A percentile compares a stretch with the other conserved stretches of the same genome.
phyloP scores from a whole-genome alignment of 148 eudicot species.

The Salicornia ramosissima region DNA sequence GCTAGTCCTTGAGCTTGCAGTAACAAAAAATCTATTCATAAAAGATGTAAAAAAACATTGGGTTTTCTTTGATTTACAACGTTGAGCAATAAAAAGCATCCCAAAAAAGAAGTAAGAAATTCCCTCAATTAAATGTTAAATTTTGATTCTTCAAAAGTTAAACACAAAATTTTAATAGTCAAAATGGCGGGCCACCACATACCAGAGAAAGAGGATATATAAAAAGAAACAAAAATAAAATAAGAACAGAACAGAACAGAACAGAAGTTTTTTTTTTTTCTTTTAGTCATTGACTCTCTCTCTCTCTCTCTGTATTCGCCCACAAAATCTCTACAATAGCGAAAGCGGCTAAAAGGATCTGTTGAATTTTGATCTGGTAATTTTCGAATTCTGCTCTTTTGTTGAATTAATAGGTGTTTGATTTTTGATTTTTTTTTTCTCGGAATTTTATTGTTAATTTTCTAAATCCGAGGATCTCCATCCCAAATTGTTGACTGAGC shows the following conservation, averaged over 20 bases:
- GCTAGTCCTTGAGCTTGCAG: not conserved
- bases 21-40: slow-evolving; percentile 1
- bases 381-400: not conserved
- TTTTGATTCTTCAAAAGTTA: no score
- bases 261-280: not conserved
- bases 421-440: not conserved
- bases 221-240: no score
- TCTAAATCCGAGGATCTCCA: not conserved
- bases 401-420: not conserved
- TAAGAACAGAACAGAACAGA: no score
- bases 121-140: not conserved
- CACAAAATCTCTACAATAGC: not conserved
- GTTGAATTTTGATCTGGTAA: slow-evolving; percentile 7
- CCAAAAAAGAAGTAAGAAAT: not conserved
- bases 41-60: not conserved
- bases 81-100: slow-evolving; percentile 7
- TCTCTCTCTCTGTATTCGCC: not conserved
- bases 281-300: not conserved
- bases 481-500: not conserved
- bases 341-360: not conserved
- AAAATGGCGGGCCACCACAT: no score
- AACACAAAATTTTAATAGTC: no score
- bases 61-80: slow-evolving; percentile 10
- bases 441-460: not conserved
- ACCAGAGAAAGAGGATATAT: no score